Evolutionary conservation across 164 flowering plant genomes (phyloP), one percentile per base, ranked within the genome.

Genomic region (Macadamia integrifolia): DNA sequence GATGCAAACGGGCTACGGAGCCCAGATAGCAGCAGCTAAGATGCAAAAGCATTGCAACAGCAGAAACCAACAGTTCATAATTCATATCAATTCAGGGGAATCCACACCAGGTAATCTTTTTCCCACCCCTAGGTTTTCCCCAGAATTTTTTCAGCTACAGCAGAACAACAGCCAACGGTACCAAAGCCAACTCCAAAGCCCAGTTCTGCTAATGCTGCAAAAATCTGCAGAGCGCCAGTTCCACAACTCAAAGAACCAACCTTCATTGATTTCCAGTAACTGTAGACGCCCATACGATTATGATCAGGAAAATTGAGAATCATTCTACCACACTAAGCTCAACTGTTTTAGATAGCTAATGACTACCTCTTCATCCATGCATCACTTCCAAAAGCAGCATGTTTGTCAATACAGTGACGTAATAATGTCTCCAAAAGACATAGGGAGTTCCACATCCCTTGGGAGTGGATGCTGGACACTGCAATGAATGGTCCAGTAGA

Each of bases 251-350:
- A 64, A 83, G 35, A 77, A 62, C 68, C 35, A 78, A 76, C 66
- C 32, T 66, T 0, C 13, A 66, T n/a, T 84, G 80, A 44, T 49
- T 40, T 60, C 73, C 72, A 0, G 65, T 49, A 6, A 66, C 67
- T 18, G 71, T 74, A 15, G 77, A 80, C 62, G 70, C 83, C 4
- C 76, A 73, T 23, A 23, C 0, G 66, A 85, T 86, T 76, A 90
- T 88, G 97, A 90, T 90, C 40, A 92, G 93, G 60, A 93, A 90
- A 68, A 90, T 90, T 35, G 97, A 88, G 77, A 86, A 90, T 60
- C 86, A 90, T 0, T 90, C 96, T 1, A 68, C 81, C 86, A 75
- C 87, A 84, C 60, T 67, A 81, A n/a, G 86, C 91, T 40, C 87
- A 82, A 84, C 91, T 77, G 55, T 62, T n/a, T 13, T n/a, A 42